phyloP scores from a whole-genome alignment of 768 basidiomycete species.

The Russula sp. region DNA sequence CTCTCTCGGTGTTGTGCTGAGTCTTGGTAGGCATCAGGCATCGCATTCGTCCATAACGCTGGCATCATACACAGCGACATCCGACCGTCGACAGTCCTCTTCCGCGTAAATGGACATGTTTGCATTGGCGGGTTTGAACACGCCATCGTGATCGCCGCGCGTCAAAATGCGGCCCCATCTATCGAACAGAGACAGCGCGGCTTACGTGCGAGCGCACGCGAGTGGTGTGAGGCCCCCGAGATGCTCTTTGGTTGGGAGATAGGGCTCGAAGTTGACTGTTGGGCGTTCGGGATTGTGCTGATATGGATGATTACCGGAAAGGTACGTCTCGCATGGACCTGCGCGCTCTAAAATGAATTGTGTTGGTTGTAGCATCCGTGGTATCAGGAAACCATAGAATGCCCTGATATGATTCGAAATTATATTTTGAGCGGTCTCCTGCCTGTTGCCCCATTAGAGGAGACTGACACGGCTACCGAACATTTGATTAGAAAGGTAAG shows the following conservation, averaged over 20 bases:
- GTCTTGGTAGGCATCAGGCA: constrained; percentile 15
- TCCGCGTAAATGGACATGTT: constrained; percentile 22
- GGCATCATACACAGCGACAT: constrained; percentile 22
- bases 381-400: not conserved
- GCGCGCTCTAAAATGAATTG: not conserved
- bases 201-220: not conserved
- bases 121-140: constrained; percentile 21
- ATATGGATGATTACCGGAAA: constrained; percentile 23
- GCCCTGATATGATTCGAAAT: constrained; percentile 7
- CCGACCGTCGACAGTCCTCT: constrained; percentile 17
- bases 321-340: constrained; percentile 6
- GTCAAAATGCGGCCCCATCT: not conserved
- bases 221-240: constrained; percentile 24
- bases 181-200: constrained; percentile 8
- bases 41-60: constrained; percentile 18
- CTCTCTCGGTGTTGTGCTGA: not conserved
- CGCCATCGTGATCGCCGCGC: constrained; percentile 8
- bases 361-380: constrained; percentile 6
- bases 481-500: constrained; percentile 19
- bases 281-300: constrained; percentile 21
- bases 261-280: constrained; percentile 23
- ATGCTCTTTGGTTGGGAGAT: constrained; percentile 21
- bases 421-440: constrained; percentile 1
- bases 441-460: constrained; percentile 5
- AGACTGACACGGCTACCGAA: not conserved